Evolutionary conservation across 2,329 filamentous ascomycete species (phyloP).

Genomic region (Colletotrichum zoysiae): DNA sequence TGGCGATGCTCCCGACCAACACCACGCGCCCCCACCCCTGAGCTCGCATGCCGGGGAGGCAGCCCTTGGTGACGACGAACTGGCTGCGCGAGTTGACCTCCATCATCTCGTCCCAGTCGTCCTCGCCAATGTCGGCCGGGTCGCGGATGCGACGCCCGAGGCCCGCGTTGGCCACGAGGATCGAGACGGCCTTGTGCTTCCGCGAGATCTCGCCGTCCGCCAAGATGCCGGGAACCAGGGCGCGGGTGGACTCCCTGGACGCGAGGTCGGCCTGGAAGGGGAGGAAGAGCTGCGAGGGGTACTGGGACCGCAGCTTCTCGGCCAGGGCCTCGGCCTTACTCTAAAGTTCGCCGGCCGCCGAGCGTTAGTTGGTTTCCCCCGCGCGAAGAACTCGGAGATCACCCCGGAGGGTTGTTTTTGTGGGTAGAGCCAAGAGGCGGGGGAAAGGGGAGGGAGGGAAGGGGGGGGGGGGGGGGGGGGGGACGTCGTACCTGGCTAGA

Average conservation of each 20-base stretch:
- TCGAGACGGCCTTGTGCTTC: slow-evolving; percentile 48
- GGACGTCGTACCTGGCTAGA: slow-evolving; percentile 48
- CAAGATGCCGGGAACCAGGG: slow-evolving; percentile 45
- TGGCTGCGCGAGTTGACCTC: slow-evolving; percentile 52
- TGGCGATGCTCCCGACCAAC: slow-evolving; percentile 51
- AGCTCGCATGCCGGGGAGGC: slow-evolving; percentile 48
- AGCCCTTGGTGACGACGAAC: slow-evolving; percentile 51
- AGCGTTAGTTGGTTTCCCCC: background rate
- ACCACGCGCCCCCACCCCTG: slow-evolving; percentile 51
- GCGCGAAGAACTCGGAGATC: too few species aligned
- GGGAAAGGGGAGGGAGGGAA: too few species aligned
- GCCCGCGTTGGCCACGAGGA: slow-evolving; percentile 51
- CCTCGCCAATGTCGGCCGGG: slow-evolving; percentile 49
- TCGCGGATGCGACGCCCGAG: slow-evolving; percentile 52
- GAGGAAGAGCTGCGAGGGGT: slow-evolving; percentile 48
- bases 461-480: background rate
- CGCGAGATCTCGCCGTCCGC: slow-evolving; percentile 34
- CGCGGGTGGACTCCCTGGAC: slow-evolving; percentile 46
- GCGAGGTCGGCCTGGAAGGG: slow-evolving; percentile 48
- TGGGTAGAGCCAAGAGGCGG: too few species aligned
- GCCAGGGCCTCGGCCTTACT: slow-evolving; percentile 49
- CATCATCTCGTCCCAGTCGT: slow-evolving; percentile 54
- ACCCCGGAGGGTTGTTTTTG: background rate
- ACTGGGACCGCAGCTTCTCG: slow-evolving; percentile 44
- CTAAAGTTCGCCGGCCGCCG: slow-evolving; percentile 36